Conservation (phyloP, 2,329 filamentous ascomycete genomes). For the Aspergillus ibericus region DNA sequence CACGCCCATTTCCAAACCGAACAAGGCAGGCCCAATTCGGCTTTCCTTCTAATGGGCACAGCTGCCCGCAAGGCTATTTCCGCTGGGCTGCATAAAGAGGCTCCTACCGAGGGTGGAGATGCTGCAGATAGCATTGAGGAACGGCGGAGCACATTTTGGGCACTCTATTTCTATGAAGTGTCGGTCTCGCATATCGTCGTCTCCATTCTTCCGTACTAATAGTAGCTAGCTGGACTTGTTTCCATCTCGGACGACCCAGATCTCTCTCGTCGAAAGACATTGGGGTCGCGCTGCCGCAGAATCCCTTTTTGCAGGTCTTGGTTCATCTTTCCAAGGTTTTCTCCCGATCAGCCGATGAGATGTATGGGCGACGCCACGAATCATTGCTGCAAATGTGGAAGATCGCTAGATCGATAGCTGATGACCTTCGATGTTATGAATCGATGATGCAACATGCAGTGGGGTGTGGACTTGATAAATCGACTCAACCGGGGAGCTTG, state of each 20-base stretch:
- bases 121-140: slow-evolving; percentile 37
- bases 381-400: slow-evolving; percentile 41
- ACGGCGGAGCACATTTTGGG: slow-evolving; percentile 42
- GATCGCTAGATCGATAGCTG: slow-evolving; percentile 33
- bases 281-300: slow-evolving; percentile 38
- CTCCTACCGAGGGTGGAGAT: slow-evolving; percentile 32
- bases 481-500: slow-evolving; percentile 38
- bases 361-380: slow-evolving; percentile 45
- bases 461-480: slow-evolving; percentile 38
- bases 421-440: slow-evolving; percentile 33
- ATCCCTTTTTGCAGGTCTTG: slow-evolving; percentile 41
- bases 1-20: slow-evolving; percentile 49
- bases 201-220: neutral
- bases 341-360: slow-evolving; percentile 42
- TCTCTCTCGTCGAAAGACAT: slow-evolving; percentile 41
- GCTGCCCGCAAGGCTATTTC: slow-evolving; percentile 47
- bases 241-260: slow-evolving; percentile 45
- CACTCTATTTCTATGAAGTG: slow-evolving; percentile 48
- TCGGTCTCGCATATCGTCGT: slow-evolving; percentile 19
- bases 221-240: slow-evolving; percentile 44
- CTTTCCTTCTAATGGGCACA: slow-evolving; percentile 43
- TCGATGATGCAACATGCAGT: slow-evolving; percentile 28
- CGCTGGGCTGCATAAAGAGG: slow-evolving; percentile 47
- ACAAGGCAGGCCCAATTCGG: slow-evolving; percentile 46
- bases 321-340: slow-evolving; percentile 42